A percentile compares a stretch with the other conserved stretches of the same genome.
phyloP scores from a whole-genome alignment of 352 stramenopile genomes.

The Globisporangium iwayamae region DNA sequence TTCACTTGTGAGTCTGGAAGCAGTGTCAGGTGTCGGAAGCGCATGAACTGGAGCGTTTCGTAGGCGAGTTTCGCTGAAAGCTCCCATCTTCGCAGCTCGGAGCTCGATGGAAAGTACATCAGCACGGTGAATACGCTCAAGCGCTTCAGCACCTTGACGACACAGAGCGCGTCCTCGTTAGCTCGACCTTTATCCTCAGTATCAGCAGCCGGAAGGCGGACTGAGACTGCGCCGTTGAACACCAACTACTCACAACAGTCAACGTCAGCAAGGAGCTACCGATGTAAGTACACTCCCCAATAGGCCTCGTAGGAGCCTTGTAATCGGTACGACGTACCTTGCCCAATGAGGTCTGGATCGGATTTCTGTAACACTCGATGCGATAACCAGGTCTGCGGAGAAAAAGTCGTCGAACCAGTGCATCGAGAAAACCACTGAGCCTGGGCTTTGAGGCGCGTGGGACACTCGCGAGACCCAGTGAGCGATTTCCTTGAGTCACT shows the following conservation, averaged over 20 bases:
- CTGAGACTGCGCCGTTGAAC: slow-evolving; percentile 29
- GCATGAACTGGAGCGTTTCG: slow-evolving; percentile 32
- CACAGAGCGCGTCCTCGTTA: not conserved
- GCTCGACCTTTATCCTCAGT: not conserved
- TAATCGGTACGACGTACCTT: slow-evolving; percentile 20
- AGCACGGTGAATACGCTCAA: slow-evolving; percentile 29
- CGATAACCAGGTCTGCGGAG: not conserved
- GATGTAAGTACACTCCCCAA: not conserved
- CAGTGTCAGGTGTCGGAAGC: slow-evolving; percentile 25
- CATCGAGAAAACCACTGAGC: not conserved
- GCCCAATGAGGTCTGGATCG: slow-evolving; percentile 34
- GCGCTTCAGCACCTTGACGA: slow-evolving; percentile 34
- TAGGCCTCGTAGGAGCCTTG: too few relatives aligned
- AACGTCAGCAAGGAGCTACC: not conserved
- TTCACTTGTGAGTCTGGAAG: not conserved
- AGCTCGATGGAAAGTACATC: slow-evolving; percentile 35
- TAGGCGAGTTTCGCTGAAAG: slow-evolving; percentile 34
- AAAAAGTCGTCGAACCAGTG: slow-evolving; percentile 1
- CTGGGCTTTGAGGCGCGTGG: not conserved
- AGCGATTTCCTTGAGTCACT: not conserved
- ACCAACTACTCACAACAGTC: slow-evolving; percentile 22
- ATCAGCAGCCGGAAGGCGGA: not conserved
- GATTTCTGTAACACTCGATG: slow-evolving; percentile 13
- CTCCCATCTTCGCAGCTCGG: slow-evolving; percentile 28
- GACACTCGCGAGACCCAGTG: slow-evolving; percentile 1